Conservation (phyloP, 2,329 filamentous ascomycete genomes). For the Paecilomyces sp. region DNA sequence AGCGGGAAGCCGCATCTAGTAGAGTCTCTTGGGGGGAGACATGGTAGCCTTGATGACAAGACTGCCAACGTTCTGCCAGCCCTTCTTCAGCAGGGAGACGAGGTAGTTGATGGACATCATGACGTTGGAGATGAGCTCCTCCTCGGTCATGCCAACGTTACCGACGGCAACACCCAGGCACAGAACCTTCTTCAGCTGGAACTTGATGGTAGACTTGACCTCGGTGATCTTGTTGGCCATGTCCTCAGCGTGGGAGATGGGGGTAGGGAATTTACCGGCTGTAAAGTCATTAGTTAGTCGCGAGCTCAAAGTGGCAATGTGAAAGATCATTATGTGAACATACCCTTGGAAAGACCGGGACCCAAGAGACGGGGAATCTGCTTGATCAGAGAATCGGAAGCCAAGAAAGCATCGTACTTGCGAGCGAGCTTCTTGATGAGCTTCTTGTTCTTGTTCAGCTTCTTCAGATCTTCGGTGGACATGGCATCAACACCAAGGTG, state of each 20-base stretch:
- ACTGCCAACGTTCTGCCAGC: slow-evolving; percentile 99
- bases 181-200: slow-evolving; percentile 99
- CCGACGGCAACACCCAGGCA: slow-evolving; percentile 99
- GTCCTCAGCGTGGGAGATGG: slow-evolving; percentile 94
- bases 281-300: slow-evolving; percentile 25
- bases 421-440: slow-evolving; percentile 99
- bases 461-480: slow-evolving; percentile 98
- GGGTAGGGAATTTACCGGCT: slow-evolving; percentile 99
- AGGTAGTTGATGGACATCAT: slow-evolving; percentile 99
- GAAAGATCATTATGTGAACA: slow-evolving; percentile 21
- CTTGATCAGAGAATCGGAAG: slow-evolving; percentile 97
- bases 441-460: slow-evolving; percentile 99
- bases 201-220: slow-evolving; percentile 99
- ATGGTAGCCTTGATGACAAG: slow-evolving; percentile 99
- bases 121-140: slow-evolving; percentile 96
- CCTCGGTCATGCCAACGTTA: slow-evolving; percentile 94
- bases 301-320: slow-evolving; percentile 15
- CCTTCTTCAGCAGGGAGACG: slow-evolving; percentile 99
- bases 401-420: slow-evolving; percentile 99
- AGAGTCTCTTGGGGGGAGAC: slow-evolving; percentile 96
- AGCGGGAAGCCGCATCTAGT: slow-evolving; percentile 55
- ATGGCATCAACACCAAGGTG: slow-evolving; percentile 98
- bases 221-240: slow-evolving; percentile 93
- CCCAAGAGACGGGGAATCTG: slow-evolving; percentile 99
- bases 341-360: slow-evolving; percentile 95